phyloP scores from a whole-genome alignment of 345 rosid species.

The Eucalyptus pauciflora region DNA sequence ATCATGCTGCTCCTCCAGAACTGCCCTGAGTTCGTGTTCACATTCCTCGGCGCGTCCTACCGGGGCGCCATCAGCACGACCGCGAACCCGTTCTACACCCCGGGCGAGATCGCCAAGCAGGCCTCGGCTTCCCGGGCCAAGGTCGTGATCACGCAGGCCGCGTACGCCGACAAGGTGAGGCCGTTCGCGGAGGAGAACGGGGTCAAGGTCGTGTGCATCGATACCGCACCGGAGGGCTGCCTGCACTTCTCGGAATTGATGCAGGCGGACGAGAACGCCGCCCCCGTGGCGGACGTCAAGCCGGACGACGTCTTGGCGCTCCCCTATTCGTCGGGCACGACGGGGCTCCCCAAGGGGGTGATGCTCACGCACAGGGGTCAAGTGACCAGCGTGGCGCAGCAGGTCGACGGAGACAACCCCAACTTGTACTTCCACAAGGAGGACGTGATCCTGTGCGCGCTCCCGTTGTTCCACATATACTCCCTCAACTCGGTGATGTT shows the following conservation, averaged over 20 bases:
- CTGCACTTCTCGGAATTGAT: conserved; percentile 55
- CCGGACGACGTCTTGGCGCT: conserved; percentile 77
- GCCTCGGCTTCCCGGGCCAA: conserved; percentile 41
- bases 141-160: conserved; percentile 51
- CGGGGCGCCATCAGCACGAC: conserved; percentile 59
- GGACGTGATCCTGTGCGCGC: conserved; percentile 62
- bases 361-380: conserved; percentile 81
- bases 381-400: conserved; percentile 79
- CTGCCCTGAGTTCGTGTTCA: conserved; percentile 55
- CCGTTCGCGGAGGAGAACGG: conserved; percentile 14
- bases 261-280: conserved; percentile 21
- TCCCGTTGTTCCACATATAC: conserved; percentile 84
- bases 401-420: conserved; percentile 91
- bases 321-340: conserved; percentile 92
- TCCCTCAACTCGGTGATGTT: conserved; percentile 63
- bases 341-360: conserved; percentile 92
- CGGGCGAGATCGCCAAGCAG: conserved; percentile 67
- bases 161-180: conserved; percentile 41
- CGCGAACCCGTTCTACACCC: conserved; percentile 78
- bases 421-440: conserved; percentile 56
- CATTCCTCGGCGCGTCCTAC: conserved; percentile 70
- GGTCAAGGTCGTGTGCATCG: conserved; percentile 21
- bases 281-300: conserved; percentile 20
- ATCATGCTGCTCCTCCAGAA: conserved; percentile 72
- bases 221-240: conserved; percentile 32